Percentiles rank a stretch among this genome's conserved stretches.
Conservation (phyloP, 2,329 filamentous ascomycete species). For the Immersiporthe knoxdaviesiana region DNA sequence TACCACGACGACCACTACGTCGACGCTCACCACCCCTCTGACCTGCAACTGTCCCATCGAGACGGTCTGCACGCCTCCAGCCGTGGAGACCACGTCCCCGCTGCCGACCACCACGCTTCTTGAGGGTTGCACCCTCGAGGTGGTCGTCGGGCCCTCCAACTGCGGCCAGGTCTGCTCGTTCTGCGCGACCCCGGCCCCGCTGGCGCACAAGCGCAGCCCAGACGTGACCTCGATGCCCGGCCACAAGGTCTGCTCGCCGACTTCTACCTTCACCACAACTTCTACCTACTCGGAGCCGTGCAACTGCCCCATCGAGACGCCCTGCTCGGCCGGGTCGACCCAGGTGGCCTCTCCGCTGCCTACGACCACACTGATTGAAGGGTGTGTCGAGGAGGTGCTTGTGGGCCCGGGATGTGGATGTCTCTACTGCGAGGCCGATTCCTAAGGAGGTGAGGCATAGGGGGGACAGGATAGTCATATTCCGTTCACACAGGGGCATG, state of each 20-base stretch:
- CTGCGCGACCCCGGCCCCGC: neutral
- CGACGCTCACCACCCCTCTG: neutral
- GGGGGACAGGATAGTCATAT: neutral
- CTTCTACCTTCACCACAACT: neutral
- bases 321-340: constrained; percentile 9
- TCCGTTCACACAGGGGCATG: neutral
- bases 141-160: constrained; percentile 4
- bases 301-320: neutral
- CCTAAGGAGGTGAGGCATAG: neutral
- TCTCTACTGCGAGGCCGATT: neutral
- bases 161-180: constrained; percentile 7
- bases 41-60: neutral
- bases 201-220: constrained; percentile 1
- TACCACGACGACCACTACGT: neutral
- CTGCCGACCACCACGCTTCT: constrained; percentile 11
- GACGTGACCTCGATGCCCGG: neutral
- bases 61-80: neutral
- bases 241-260: constrained; percentile 13
- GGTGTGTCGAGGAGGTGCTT: constrained; percentile 3
- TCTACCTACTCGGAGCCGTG: neutral
- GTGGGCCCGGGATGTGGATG: constrained; percentile 7
- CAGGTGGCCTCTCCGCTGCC: neutral
- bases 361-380: constrained; percentile 3
- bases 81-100: neutral
- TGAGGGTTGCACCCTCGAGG: neutral